Percentiles rank a stretch among this genome's conserved stretches.
Conservation (phyloP, 176 grass and related monocot genomes). For the Musa troglodytarum region DNA sequence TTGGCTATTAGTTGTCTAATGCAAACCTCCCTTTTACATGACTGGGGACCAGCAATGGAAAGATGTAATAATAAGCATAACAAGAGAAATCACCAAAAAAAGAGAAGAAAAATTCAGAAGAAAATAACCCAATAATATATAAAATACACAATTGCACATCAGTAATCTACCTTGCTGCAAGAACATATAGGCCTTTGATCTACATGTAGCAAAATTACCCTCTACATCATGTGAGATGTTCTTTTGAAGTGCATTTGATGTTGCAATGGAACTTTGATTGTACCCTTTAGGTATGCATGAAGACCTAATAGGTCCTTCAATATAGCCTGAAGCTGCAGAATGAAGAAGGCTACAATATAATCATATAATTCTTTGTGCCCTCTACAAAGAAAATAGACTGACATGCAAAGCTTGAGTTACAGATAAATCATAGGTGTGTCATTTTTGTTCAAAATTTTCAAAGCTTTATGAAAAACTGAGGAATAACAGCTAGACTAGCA, state of each 20-base stretch:
- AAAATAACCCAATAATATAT: not conserved
- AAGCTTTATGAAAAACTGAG: no score
- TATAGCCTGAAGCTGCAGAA: not conserved
- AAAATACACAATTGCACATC: not conserved
- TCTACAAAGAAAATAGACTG: no score
- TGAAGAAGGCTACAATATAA: not conserved
- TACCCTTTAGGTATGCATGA: conserved; percentile 9
- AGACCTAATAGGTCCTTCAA: not conserved
- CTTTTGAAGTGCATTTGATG: not conserved
- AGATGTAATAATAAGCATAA: no score
- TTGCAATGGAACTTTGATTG: not conserved
- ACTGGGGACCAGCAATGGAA: no score
- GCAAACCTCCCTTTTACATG: no score
- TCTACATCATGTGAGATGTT: conserved; percentile 1
- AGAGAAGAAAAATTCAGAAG: not conserved
- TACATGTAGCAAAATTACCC: conserved; percentile 1
- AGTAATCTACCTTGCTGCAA: conserved; percentile 10
- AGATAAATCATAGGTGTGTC: no score
- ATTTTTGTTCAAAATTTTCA: no score
- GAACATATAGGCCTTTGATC: not conserved
- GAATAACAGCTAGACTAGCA: no score
- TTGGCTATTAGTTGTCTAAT: no score
- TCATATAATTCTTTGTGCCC: not conserved
- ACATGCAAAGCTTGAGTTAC: no score
- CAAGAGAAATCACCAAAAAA: not conserved